Evolutionary conservation across 768 basidiomycete genomes (phyloP).

Genomic region (Tricholoma saponaceum): DNA sequence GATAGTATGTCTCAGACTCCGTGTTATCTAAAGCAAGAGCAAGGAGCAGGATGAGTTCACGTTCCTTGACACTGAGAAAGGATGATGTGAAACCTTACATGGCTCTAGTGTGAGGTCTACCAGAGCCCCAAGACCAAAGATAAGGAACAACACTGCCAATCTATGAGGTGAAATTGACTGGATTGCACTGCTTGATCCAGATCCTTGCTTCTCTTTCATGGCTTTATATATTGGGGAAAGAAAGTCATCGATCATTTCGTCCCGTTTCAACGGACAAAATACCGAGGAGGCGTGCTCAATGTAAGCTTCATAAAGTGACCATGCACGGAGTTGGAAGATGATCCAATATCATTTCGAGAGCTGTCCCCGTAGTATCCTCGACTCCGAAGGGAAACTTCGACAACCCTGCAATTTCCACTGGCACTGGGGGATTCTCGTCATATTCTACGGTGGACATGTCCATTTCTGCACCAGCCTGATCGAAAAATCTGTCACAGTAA

Average conservation of each 20-base stretch:
- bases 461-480: slow-evolving; percentile 50
- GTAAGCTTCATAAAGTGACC: slow-evolving; percentile 65
- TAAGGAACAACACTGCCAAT: slow-evolving; percentile 48
- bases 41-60: not conserved
- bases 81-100: slow-evolving; percentile 28
- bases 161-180: slow-evolving; percentile 44
- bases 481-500: not conserved
- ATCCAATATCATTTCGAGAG: slow-evolving; percentile 41
- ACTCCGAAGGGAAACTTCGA: slow-evolving; percentile 46
- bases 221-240: slow-evolving; percentile 61
- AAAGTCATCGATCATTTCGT: slow-evolving; percentile 68
- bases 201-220: slow-evolving; percentile 34
- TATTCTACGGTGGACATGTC: slow-evolving; percentile 32
- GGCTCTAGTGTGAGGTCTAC: slow-evolving; percentile 59
- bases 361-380: slow-evolving; percentile 32
- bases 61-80: not conserved
- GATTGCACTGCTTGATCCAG: slow-evolving; percentile 18
- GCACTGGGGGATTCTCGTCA: slow-evolving; percentile 32
- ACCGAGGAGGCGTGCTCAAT: slow-evolving; percentile 61
- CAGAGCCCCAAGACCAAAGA: slow-evolving; percentile 54
- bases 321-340: slow-evolving; percentile 59
- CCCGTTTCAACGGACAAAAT: slow-evolving; percentile 59
- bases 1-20: slow-evolving; percentile 44
- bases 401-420: slow-evolving; percentile 41
- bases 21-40: slow-evolving; percentile 27